Conservation (phyloP, 179 eudicot species). For the Silene vulgaris region DNA sequence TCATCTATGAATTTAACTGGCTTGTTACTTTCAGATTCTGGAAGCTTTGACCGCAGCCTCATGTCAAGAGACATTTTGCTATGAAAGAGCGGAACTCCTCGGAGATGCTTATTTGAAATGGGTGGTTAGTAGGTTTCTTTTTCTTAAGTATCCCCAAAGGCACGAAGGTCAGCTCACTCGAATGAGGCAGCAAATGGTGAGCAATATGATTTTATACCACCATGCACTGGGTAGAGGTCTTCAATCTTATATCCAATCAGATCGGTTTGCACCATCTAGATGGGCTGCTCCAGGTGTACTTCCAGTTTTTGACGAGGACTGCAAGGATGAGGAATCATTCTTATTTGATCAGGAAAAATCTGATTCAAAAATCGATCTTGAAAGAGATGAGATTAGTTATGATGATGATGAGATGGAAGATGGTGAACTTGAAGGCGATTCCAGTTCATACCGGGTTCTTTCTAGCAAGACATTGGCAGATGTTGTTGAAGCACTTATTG, state of each 20-base stretch:
- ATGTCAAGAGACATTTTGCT: constrained; percentile 96
- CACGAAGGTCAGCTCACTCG: constrained; percentile 99
- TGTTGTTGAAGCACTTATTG: constrained; percentile 95
- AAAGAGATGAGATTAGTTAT: constrained; percentile 34
- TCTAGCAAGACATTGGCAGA: constrained; percentile 98
- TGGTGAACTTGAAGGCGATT: constrained; percentile 92
- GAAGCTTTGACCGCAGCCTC: constrained; percentile 99
- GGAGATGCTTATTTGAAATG: constrained; percentile 99
- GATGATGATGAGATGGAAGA: constrained; percentile 91
- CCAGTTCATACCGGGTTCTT: constrained; percentile 85
- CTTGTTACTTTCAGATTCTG: constrained; percentile 55
- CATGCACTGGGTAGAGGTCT: constrained; percentile 77
- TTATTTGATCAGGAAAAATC: constrained; percentile 50
- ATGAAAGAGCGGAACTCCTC: constrained; percentile 97
- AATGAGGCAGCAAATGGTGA: constrained; percentile 98
- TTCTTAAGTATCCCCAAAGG: constrained; percentile 90
- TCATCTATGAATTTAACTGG: neutral
- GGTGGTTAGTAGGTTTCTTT: constrained; percentile 92
- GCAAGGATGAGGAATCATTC: constrained; percentile 62
- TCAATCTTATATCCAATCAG: constrained; percentile 94
- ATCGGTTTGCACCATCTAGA: constrained; percentile 93
- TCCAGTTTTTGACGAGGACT: constrained; percentile 94
- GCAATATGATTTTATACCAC: constrained; percentile 89
- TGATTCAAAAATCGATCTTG: constrained; percentile 26
- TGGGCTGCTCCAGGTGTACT: constrained; percentile 99